Evolutionary conservation across 768 basidiomycete species (phyloP), one percentile per base, ranked within the genome.

Genomic region (Tricholoma terreum): DNA sequence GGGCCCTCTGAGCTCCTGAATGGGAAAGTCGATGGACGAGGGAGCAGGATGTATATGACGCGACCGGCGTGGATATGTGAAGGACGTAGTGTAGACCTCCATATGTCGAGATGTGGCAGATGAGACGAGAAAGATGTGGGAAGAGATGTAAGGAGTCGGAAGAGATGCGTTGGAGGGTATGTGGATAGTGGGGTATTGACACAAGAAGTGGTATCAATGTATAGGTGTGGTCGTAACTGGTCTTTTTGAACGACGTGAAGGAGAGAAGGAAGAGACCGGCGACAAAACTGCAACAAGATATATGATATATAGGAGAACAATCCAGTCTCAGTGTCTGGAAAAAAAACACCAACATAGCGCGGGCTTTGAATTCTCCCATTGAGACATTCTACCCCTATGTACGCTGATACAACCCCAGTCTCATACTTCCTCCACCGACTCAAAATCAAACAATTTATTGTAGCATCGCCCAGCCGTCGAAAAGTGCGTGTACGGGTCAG

Each of bases 61-160:
- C 69, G 87, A 82, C 71, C 88, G 81, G 77, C 90, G 89, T 68
- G 93, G 92, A 77, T 90, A 89, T 65, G 88, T 88, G 81, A 97
- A 95, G 68, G 93, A 91, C 64, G 92, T 91, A 55, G 93, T 91
- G 83, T 95, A 96, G 70, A 95, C 85, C 72, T 97, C 94, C 94
- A 97, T 95, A 69, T 65, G 62, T 58, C 67, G 57, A 46, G 65
- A 63, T 69, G 70, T 68, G 65, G 56, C 30, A 40, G 52, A 27
- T 49, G 4, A 49, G 19, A 49, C 4, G n/a, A 49, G 24, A 49
- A 22, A 31, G n/a, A 6, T 43, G 24, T 49, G 19, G 5, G 22
- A 7, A 42, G 21, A n/a, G 15, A 5, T 10, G 34, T 27, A 42
- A 42, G 40, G 17, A 42, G 45, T 42, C 8, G 30, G 52, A 27